Percentiles rank a stretch among this genome's conserved stretches.
Evolutionary conservation across 2,329 filamentous ascomycete species (phyloP).

Genomic region (Nemania sp.): DNA sequence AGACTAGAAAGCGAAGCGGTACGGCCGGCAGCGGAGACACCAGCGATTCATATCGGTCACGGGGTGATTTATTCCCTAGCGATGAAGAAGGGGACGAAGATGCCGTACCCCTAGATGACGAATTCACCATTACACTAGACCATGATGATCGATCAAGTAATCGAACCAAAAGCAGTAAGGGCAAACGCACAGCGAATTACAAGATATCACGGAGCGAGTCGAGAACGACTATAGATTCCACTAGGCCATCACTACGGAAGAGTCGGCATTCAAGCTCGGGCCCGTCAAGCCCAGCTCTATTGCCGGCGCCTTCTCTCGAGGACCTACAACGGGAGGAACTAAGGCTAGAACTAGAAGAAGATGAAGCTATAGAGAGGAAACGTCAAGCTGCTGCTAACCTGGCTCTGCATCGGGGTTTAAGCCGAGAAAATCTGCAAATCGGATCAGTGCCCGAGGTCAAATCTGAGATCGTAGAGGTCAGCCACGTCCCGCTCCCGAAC

Average conservation of each 20-base stretch:
- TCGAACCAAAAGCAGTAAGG: constrained; percentile 71
- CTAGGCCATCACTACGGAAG: constrained; percentile 45
- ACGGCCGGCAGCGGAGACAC: constrained; percentile 85
- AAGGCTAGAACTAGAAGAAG: constrained; percentile 63
- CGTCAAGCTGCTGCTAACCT: constrained; percentile 65
- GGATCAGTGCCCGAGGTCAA: constrained; percentile 52
- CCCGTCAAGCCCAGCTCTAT: constrained; percentile 54
- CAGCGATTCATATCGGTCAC: constrained; percentile 85
- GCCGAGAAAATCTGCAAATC: constrained; percentile 52
- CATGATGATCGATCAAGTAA: constrained; percentile 80
- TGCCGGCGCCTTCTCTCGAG: constrained; percentile 60
- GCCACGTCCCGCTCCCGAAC: constrained; percentile 47
- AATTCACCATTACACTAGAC: constrained; percentile 87
- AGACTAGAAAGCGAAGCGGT: constrained; percentile 74
- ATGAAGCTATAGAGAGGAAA: constrained; percentile 64
- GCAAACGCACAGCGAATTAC: constrained; percentile 62
- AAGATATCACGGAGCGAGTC: constrained; percentile 65
- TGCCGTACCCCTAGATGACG: constrained; percentile 90
- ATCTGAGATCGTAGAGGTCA: constrained; percentile 48
- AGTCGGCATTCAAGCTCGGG: constrained; percentile 46
- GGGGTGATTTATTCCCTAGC: constrained; percentile 91
- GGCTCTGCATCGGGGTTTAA: constrained; percentile 63
- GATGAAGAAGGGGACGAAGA: constrained; percentile 89
- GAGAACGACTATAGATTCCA: constrained; percentile 67
- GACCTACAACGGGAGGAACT: constrained; percentile 67